Conservation (phyloP, 1,284 basidiomycete species). For the Melampsora larici-populina region DNA sequence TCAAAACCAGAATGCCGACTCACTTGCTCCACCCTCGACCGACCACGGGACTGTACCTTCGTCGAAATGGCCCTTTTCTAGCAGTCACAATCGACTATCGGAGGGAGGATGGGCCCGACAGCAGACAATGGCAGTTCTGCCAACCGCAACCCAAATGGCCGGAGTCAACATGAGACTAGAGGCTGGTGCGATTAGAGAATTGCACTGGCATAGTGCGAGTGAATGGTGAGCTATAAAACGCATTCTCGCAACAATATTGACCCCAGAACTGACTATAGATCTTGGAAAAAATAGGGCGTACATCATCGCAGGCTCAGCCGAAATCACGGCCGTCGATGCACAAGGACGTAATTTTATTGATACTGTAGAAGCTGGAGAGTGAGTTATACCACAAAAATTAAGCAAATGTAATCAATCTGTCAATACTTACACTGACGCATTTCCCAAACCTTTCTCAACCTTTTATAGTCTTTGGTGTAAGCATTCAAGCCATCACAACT, state of each 20-base stretch:
- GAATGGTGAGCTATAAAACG: conserved; percentile 58
- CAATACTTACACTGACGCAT: conserved; percentile 56
- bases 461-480: conserved; percentile 3
- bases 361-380: conserved; percentile 46
- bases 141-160: conserved; percentile 43
- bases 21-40: conserved; percentile 65
- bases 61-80: conserved; percentile 68
- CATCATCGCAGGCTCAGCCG: conserved; percentile 49
- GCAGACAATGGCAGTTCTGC: conserved; percentile 60
- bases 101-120: conserved; percentile 71
- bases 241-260: not conserved
- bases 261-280: not conserved
- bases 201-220: conserved; percentile 69
- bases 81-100: conserved; percentile 67
- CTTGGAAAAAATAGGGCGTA: conserved; percentile 46
- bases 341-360: conserved; percentile 64
- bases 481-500: not conserved
- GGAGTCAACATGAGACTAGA: conserved; percentile 67
- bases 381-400: conserved; percentile 49
- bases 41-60: conserved; percentile 65
- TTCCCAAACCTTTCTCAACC: not conserved
- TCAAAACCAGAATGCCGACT: conserved; percentile 52
- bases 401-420: conserved; percentile 71
- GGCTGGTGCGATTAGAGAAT: conserved; percentile 62
- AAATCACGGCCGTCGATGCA: conserved; percentile 62